Conservation (phyloP, 306 rosid genomes). For the Cyamopsis tetragonoloba region DNA sequence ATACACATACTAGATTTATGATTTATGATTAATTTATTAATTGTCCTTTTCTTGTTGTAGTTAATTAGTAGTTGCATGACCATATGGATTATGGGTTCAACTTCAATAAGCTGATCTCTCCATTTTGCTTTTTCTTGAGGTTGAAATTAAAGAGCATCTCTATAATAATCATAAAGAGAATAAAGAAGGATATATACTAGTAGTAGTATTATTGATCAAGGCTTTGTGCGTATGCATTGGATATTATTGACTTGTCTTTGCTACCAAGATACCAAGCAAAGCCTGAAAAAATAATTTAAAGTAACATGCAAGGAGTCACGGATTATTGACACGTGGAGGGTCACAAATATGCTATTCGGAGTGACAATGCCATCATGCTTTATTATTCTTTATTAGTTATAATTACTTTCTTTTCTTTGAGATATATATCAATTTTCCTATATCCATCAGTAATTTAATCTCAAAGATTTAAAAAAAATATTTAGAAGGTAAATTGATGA, state of each 20-base stretch:
- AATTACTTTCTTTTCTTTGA: no score
- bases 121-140: slow-evolving; percentile 7
- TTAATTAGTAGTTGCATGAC: background rate
- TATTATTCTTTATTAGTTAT: no score
- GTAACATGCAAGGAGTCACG: slow-evolving; percentile 25
- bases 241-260: slow-evolving; percentile 28
- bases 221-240: background rate
- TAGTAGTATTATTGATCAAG: no score
- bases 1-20: background rate
- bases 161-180: no score
- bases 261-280: slow-evolving; percentile 22
- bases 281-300: slow-evolving; percentile 31
- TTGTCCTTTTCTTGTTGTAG: background rate
- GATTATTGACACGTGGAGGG: slow-evolving; percentile 40
- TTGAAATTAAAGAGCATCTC: no score
- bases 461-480: no score
- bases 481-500: no score
- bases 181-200: background rate
- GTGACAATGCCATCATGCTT: background rate
- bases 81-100: no score
- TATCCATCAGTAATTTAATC: no score
- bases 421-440: no score
- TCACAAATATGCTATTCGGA: slow-evolving; percentile 5
- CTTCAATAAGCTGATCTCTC: background rate
- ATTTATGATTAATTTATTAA: background rate